phyloP scores from a whole-genome alignment of 1,284 basidiomycete genomes.

The Malassezia sp. region DNA sequence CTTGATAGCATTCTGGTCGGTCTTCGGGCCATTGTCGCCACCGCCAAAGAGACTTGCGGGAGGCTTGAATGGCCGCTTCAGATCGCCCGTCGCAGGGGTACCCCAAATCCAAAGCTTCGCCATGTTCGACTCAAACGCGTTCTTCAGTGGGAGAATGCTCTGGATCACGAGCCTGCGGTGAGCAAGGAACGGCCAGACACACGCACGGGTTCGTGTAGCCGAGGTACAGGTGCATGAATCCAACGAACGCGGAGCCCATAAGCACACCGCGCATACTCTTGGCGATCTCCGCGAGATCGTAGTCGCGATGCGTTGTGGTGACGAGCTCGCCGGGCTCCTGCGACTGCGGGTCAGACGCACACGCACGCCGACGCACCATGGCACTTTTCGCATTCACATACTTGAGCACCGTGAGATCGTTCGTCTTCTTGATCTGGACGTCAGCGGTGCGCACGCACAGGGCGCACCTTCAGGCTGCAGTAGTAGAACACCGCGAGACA shows the following conservation, averaged over 20 bases:
- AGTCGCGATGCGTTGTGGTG: slow-evolving; percentile 85
- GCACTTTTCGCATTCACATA: slow-evolving; percentile 55
- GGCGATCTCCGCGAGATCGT: slow-evolving; percentile 74
- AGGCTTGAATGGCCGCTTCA: slow-evolving; percentile 83
- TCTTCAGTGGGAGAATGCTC: slow-evolving; percentile 44
- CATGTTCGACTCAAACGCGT: slow-evolving; percentile 44
- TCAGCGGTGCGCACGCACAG: slow-evolving; percentile 21
- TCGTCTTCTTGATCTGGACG: slow-evolving; percentile 66
- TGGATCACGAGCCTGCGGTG: slow-evolving; percentile 35
- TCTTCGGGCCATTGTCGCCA: slow-evolving; percentile 51
- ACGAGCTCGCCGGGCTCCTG: slow-evolving; percentile 66
- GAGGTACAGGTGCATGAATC: slow-evolving; percentile 45
- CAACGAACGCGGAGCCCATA: slow-evolving; percentile 47
- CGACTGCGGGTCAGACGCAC: slow-evolving; percentile 38
- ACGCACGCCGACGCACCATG: slow-evolving; percentile 19
- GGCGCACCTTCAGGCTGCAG: slow-evolving; percentile 49
- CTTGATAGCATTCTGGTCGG: slow-evolving; percentile 67
- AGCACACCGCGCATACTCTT: slow-evolving; percentile 60
- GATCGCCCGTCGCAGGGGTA: slow-evolving; percentile 61
- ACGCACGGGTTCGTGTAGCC: slow-evolving; percentile 45
- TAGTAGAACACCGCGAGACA: slow-evolving; percentile 67
- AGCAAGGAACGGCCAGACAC: not conserved
- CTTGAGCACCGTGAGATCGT: slow-evolving; percentile 88
- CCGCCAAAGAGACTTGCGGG: slow-evolving; percentile 59
- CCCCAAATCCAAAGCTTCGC: slow-evolving; percentile 45